A percentile compares a stretch with the other conserved stretches of the same genome.
Conservation (phyloP, 2,329 filamentous ascomycete species). For the Orbilia brochopaga region DNA sequence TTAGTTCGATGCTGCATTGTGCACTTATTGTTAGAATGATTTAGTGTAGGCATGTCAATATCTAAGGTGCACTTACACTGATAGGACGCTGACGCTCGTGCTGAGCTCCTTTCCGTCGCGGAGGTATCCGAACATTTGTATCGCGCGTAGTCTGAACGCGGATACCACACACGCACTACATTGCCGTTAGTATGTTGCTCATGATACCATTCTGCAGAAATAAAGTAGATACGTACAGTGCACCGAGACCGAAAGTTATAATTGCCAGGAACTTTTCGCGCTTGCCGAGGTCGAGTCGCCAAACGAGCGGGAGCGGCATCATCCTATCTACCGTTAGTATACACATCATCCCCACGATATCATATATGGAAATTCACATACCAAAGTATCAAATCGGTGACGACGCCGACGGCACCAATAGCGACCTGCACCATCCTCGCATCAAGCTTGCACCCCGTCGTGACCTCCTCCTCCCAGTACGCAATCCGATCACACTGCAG, state of each 20-base stretch:
- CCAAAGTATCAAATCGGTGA: slow-evolving; percentile 42
- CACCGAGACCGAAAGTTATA: slow-evolving; percentile 44
- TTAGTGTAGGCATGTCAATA: too few relatives aligned
- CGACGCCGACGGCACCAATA: slow-evolving; percentile 29
- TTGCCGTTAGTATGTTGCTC: neutral
- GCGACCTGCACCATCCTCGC: slow-evolving; percentile 31
- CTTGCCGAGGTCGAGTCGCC: slow-evolving; percentile 25
- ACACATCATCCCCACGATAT: neutral
- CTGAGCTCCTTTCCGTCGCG: slow-evolving; percentile 29
- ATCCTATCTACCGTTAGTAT: neutral
- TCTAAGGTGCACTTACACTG: slow-evolving; percentile 44
- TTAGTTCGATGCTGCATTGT: slow-evolving; percentile 33
- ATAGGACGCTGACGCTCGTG: slow-evolving; percentile 30
- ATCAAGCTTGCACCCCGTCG: slow-evolving; percentile 24
- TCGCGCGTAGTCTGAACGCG: slow-evolving; percentile 34
- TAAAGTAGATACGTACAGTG: slow-evolving; percentile 28
- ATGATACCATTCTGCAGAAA: neutral
- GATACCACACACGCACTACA: slow-evolving; percentile 47
- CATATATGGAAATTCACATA: neutral
- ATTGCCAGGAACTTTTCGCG: slow-evolving; percentile 42
- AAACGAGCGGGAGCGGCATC: slow-evolving; percentile 44
- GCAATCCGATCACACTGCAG: slow-evolving; percentile 41
- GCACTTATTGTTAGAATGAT: neutral
- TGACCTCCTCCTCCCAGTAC: slow-evolving; percentile 40
- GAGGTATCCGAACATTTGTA: slow-evolving; percentile 33